Percentiles rank a stretch among this genome's conserved stretches.
Conservation (phyloP, 768 basidiomycete species). For the Pleurotus giganteus region DNA sequence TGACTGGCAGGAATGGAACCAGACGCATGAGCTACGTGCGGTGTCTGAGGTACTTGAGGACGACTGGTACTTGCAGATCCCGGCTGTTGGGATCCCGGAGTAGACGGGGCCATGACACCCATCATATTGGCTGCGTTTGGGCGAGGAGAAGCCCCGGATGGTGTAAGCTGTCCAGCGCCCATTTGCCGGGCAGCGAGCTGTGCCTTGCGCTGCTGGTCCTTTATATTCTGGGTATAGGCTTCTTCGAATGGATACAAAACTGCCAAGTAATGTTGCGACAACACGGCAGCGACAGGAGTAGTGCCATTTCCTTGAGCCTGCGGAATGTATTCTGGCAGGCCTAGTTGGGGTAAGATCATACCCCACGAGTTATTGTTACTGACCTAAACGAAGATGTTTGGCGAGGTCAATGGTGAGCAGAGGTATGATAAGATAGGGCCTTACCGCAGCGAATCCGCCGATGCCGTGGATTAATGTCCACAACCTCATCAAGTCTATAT, state of each 20-base stretch:
- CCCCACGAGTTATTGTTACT: constrained; percentile 54
- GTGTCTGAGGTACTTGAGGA: constrained; percentile 25
- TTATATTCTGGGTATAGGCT: constrained; percentile 57
- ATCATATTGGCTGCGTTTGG: constrained; percentile 22
- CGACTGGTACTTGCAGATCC: not conserved
- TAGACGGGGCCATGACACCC: constrained; percentile 3
- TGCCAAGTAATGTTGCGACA: constrained; percentile 59
- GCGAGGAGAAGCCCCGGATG: constrained; percentile 17
- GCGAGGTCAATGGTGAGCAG: constrained; percentile 12
- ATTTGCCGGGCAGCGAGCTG: constrained; percentile 41
- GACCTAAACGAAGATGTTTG: constrained; percentile 33
- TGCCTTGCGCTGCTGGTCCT: constrained; percentile 57
- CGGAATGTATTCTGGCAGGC: constrained; percentile 57
- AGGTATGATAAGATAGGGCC: constrained; percentile 21
- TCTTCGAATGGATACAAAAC: constrained; percentile 76
- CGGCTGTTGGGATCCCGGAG: not conserved
- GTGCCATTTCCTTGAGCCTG: constrained; percentile 44
- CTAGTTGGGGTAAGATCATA: constrained; percentile 50
- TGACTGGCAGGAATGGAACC: not conserved
- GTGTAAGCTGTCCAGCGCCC: constrained; percentile 28
- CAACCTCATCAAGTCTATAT: constrained; percentile 73
- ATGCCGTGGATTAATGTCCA: constrained; percentile 59
- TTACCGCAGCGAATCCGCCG: constrained; percentile 64
- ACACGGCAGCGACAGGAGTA: constrained; percentile 44
- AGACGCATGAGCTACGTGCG: constrained; percentile 13